Conservation (phyloP, 2,329 filamentous ascomycete genomes). For the Microascus cirrosus region DNA sequence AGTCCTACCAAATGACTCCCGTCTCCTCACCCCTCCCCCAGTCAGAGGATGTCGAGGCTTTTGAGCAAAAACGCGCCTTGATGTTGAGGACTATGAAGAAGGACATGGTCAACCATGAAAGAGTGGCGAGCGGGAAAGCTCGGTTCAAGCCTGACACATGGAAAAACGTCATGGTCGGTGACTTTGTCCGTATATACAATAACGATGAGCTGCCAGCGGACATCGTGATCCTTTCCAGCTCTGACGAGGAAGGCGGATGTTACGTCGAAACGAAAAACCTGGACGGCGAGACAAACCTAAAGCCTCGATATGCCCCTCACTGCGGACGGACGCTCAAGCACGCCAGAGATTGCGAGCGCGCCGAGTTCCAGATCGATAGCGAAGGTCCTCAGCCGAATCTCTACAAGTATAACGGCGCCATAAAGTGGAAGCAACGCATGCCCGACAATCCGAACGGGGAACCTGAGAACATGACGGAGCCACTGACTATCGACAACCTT, state of each 20-base stretch:
- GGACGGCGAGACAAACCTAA: constrained; percentile 95
- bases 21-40: constrained; percentile 68
- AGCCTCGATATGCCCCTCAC: constrained; percentile 83
- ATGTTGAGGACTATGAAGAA: constrained; percentile 34
- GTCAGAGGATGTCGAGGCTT: constrained; percentile 18
- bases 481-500: constrained; percentile 90
- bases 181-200: constrained; percentile 94
- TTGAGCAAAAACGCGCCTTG: constrained; percentile 15
- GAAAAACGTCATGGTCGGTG: constrained; percentile 92
- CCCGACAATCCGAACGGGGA: constrained; percentile 49
- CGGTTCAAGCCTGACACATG: constrained; percentile 87
- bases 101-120: constrained; percentile 61
- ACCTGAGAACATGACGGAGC: constrained; percentile 73
- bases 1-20: constrained; percentile 85
- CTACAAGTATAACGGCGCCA: constrained; percentile 86
- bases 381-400: constrained; percentile 87
- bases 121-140: constrained; percentile 55
- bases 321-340: constrained; percentile 76
- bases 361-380: constrained; percentile 81
- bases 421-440: constrained; percentile 73
- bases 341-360: constrained; percentile 81
- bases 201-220: constrained; percentile 93
- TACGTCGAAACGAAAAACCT: constrained; percentile 98
- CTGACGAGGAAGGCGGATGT: constrained; percentile 86
- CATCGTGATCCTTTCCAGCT: constrained; percentile 83